These are phyloP conservation scores for Castanea sativa DNA, from an alignment of 306 rosid species.

Conservation along the genomic window DNA sequence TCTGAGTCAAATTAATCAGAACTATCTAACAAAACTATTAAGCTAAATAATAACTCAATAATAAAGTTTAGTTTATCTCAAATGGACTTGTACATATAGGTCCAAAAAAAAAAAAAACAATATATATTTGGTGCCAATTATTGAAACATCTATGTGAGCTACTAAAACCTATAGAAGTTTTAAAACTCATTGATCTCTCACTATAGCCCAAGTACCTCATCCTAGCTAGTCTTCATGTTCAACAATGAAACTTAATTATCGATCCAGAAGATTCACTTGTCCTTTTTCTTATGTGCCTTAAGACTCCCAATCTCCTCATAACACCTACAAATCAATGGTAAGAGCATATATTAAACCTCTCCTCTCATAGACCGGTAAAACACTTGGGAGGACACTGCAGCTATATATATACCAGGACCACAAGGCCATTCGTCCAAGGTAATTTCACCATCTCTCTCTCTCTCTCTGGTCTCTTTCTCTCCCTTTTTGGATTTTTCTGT, in stretches of 20 bases:
- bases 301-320: background rate
- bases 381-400: background rate
- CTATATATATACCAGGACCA: background rate
- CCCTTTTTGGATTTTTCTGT: background rate
- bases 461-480: background rate
- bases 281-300: background rate
- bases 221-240: background rate
- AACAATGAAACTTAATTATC: background rate
- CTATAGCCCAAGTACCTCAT: background rate
- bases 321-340: background rate
- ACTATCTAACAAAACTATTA: no score
- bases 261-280: background rate
- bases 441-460: background rate
- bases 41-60: no score
- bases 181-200: no score
- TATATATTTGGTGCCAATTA: no score
- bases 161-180: no score
- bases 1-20: no score
- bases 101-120: no score
- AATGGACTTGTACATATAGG: no score
- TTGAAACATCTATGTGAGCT: no score
- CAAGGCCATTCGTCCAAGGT: no score
- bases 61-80: no score
- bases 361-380: background rate
- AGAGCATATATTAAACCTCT: background rate